These are phyloP conservation scores for Daldinia concentrica DNA, from an alignment of 495 filamentous ascomycete genomes.

Conservation along the genomic window DNA sequence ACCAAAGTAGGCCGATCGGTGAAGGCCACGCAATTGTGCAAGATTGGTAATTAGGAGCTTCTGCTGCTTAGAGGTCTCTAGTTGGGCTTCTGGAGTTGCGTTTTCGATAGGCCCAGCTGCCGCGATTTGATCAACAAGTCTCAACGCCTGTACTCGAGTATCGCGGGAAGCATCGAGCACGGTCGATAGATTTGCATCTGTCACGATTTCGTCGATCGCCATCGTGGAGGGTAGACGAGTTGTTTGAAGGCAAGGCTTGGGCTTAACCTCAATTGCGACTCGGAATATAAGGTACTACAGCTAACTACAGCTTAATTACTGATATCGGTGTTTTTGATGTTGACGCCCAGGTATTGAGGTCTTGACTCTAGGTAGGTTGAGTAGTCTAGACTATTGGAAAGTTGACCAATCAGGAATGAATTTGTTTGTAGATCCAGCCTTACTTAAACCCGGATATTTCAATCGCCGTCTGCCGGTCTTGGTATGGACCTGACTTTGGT, in stretches of 20 bases:
- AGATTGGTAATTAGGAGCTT: conserved; percentile 82
- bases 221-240: conserved; percentile 38
- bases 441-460: conserved; percentile 18
- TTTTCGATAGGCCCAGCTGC: conserved; percentile 48
- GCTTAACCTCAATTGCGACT: background rate
- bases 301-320: background rate
- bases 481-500: too few relatives aligned
- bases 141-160: conserved; percentile 75
- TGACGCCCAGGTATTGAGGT: background rate
- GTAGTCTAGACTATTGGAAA: background rate
- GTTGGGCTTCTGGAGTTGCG: conserved; percentile 59
- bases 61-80: conserved; percentile 77
- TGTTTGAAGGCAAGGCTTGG: background rate
- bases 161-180: conserved; percentile 75
- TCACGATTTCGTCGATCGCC: conserved; percentile 67
- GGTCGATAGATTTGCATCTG: conserved; percentile 73
- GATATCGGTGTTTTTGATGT: background rate
- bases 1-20: conserved; percentile 79
- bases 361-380: too few relatives aligned
- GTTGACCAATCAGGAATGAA: background rate
- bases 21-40: conserved; percentile 80
- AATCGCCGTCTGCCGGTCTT: conserved; percentile 15
- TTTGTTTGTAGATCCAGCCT: conserved; percentile 3
- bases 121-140: conserved; percentile 66
- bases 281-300: background rate